Percentiles rank a stretch among this genome's conserved stretches.
phyloP scores from a whole-genome alignment of 2,329 filamentous ascomycete genomes.

The Penicillium rolfsii region DNA sequence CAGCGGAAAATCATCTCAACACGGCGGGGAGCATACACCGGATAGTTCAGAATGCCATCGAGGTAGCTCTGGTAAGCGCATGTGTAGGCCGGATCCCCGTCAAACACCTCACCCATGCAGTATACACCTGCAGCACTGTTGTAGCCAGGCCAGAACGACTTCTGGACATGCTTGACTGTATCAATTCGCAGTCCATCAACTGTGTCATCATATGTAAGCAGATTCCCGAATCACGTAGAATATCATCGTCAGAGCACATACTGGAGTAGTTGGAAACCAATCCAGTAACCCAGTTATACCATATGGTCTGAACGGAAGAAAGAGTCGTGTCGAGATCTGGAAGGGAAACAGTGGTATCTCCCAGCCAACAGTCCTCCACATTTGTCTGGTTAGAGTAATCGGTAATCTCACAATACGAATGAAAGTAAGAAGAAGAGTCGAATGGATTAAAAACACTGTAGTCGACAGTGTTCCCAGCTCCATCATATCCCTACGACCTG shows the following conservation, averaged over 20 bases:
- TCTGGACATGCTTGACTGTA: slow-evolving; percentile 54
- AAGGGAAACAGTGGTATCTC: slow-evolving; percentile 59
- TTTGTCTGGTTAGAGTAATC: slow-evolving; percentile 58
- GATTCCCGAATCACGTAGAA: not conserved
- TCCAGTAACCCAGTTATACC: slow-evolving; percentile 62
- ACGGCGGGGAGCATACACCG: slow-evolving; percentile 32
- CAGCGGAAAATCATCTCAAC: slow-evolving; percentile 50
- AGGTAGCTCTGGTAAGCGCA: slow-evolving; percentile 52
- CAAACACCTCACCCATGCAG: slow-evolving; percentile 53
- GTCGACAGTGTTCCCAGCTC: slow-evolving; percentile 53
- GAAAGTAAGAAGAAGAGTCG: slow-evolving; percentile 62
- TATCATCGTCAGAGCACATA: slow-evolving; percentile 39
- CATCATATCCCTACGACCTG: slow-evolving; percentile 48
- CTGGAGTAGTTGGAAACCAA: slow-evolving; percentile 65
- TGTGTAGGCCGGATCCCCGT: slow-evolving; percentile 46
- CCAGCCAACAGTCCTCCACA: slow-evolving; percentile 57
- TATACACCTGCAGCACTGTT: slow-evolving; percentile 50
- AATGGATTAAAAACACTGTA: slow-evolving; percentile 59
- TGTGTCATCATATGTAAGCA: slow-evolving; percentile 12
- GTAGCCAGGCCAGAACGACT: slow-evolving; percentile 50
- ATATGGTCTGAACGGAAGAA: slow-evolving; percentile 53
- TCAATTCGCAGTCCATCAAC: slow-evolving; percentile 59
- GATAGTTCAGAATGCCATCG: slow-evolving; percentile 55
- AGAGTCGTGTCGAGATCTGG: slow-evolving; percentile 65
- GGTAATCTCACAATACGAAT: slow-evolving; percentile 58